Percentiles rank a stretch among this genome's conserved stretches.
Evolutionary conservation across 345 rosid species (phyloP).

Genomic region (Arabis alpina): DNA sequence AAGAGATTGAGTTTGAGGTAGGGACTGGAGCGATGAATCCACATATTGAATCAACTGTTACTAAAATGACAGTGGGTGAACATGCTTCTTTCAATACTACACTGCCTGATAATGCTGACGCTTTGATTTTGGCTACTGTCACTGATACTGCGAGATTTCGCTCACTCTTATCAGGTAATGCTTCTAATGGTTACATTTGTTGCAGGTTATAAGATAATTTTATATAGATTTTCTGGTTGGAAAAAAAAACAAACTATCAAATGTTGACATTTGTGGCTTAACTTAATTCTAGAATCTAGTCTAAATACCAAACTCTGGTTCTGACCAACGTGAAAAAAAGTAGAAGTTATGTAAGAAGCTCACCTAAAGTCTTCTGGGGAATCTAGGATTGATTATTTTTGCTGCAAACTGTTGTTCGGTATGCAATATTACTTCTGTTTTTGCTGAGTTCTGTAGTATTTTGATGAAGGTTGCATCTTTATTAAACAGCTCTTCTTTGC

Average conservation of each 20-base stretch:
- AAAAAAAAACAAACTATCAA: not conserved
- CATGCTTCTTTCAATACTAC: slow-evolving; percentile 56
- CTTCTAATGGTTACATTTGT: slow-evolving; percentile 17
- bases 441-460: too few relatives aligned
- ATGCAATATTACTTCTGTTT: too few relatives aligned
- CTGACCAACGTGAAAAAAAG: too few relatives aligned
- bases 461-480: too few relatives aligned
- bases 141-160: slow-evolving; percentile 52
- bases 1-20: slow-evolving; percentile 90
- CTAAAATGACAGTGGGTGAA: slow-evolving; percentile 87
- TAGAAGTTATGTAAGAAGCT: too few relatives aligned
- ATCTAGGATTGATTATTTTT: too few relatives aligned
- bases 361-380: too few relatives aligned
- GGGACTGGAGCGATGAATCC: slow-evolving; percentile 77
- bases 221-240: not conserved
- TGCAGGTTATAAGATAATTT: not conserved
- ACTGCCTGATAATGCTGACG: slow-evolving; percentile 46
- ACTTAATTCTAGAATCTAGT: too few relatives aligned
- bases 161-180: slow-evolving; percentile 61
- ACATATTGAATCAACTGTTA: slow-evolving; percentile 62
- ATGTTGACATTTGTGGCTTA: not conserved
- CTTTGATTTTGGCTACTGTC: slow-evolving; percentile 67
- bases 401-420: too few relatives aligned
- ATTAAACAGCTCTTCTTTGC: too few relatives aligned
- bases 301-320: too few relatives aligned